Evolutionary conservation across 2,329 filamentous ascomycete species (phyloP).

Genomic region (Fusarium duplospermum): DNA sequence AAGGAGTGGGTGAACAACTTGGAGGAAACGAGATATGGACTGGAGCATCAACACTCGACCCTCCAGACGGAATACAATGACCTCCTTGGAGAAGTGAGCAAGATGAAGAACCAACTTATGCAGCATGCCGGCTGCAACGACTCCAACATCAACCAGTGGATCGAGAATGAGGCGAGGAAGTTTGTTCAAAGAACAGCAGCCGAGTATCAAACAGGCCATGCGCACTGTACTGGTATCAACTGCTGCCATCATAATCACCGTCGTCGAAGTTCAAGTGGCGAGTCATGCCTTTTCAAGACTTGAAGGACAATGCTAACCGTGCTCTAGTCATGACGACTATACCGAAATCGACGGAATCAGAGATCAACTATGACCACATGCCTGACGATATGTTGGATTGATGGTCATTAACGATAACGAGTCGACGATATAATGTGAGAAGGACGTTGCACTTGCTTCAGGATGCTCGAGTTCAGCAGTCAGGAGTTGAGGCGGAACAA

Average conservation of each 20-base stretch:
- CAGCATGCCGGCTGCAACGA: conserved; percentile 64
- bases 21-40: conserved; percentile 56
- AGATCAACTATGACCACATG: conserved; percentile 53
- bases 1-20: conserved; percentile 65
- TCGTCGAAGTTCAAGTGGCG: conserved; percentile 25
- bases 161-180: conserved; percentile 63
- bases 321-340: not conserved
- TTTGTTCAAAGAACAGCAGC: conserved; percentile 53
- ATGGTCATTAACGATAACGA: not conserved
- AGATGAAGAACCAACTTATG: conserved; percentile 65
- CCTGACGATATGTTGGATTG: conserved; percentile 48
- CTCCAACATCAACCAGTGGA: conserved; percentile 64
- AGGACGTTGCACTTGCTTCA: not conserved
- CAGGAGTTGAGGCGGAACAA: not conserved
- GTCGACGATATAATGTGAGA: not conserved
- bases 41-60: conserved; percentile 58
- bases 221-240: not conserved
- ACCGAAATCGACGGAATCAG: conserved; percentile 16
- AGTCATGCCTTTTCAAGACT: not conserved
- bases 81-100: conserved; percentile 58
- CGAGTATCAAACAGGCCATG: not conserved
- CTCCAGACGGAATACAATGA: conserved; percentile 58
- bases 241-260: not conserved
- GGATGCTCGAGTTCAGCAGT: not conserved
- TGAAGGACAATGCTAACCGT: not conserved